Evolutionary conservation across 1,284 basidiomycete species (phyloP), one percentile per base, ranked within the genome.

Genomic region (Cryptococcus amylolentus): DNA sequence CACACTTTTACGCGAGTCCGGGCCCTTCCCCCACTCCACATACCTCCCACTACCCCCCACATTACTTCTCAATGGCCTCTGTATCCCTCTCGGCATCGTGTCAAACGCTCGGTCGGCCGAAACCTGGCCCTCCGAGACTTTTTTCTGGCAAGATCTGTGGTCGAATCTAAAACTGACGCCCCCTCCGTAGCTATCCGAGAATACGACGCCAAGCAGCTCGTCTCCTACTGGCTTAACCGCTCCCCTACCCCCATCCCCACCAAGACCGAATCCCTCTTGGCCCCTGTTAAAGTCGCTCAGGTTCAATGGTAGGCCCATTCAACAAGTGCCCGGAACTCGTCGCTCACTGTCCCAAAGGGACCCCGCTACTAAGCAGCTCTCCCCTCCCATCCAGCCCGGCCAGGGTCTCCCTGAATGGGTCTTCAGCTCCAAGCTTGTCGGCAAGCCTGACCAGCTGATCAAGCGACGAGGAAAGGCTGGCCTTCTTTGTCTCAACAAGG

Each of bases 401-500:
- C 81, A 79, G 51, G 82, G 85, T 70, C 82, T 92, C 59, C 89
- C 88, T 47, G 78, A 82, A 63, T 91, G 94, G 94, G 89, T 98
- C 55, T 87, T 87, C 81, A 83, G 81, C 71, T 72, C 86, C 68
- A 91, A 92, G 82, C 88, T 94, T 74, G 91, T 95, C 71, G 89
- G 86, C 28, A 93, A 95, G 80, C 90, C 90, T 50, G 96, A 98
- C 81, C 94, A 98, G 81, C 88, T 98, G 77, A 98, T 98, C 85
- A 98, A 98, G 83, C 89, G 95, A 70, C 88, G 96, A 68, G 96
- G 96, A 70, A 98, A 98, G 85, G 92, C 93, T 35, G 95, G 95
- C 66, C 84, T 98, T 27, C 85, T 98, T 57, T 86, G 86, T 49
- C 84, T 98, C 67, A 98, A 98, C 86, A 94, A 94, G 81, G 83